Evolutionary conservation across 2,329 filamentous ascomycete species (phyloP).

Genomic region (Phaeosphaeriaceae sp.): DNA sequence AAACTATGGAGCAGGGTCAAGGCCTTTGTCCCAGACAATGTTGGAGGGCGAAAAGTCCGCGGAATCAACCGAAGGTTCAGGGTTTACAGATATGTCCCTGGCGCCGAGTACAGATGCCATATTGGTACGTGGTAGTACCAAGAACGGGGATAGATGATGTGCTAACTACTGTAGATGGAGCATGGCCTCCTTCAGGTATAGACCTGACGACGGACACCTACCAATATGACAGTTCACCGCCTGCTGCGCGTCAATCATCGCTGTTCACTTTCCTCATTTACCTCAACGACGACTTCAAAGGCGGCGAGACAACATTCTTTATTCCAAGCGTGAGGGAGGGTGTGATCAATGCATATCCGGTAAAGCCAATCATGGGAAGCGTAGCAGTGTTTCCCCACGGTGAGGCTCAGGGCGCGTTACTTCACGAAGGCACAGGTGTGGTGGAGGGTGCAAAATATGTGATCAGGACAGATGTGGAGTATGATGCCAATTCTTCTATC

Average conservation of each 20-base stretch:
- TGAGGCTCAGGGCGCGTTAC: slow-evolving; percentile 66
- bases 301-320: slow-evolving; percentile 75
- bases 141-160: background rate
- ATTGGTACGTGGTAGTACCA: slow-evolving; percentile 52
- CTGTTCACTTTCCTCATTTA: slow-evolving; percentile 74
- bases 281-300: slow-evolving; percentile 74
- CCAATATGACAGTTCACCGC: slow-evolving; percentile 70
- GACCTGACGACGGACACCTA: slow-evolving; percentile 62
- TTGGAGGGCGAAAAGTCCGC: slow-evolving; percentile 64
- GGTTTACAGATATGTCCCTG: slow-evolving; percentile 75
- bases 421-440: slow-evolving; percentile 75
- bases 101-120: slow-evolving; percentile 73
- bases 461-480: slow-evolving; percentile 73
- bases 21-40: slow-evolving; percentile 61
- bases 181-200: slow-evolving; percentile 74
- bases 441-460: slow-evolving; percentile 71
- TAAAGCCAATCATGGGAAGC: slow-evolving; percentile 71
- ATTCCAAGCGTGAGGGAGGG: slow-evolving; percentile 69
- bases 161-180: slow-evolving; percentile 58
- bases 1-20: slow-evolving; percentile 67
- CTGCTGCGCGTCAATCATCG: slow-evolving; percentile 66
- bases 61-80: slow-evolving; percentile 74
- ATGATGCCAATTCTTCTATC: slow-evolving; percentile 70
- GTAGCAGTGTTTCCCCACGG: slow-evolving; percentile 75
- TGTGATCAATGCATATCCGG: slow-evolving; percentile 70